Base-by-base conservation (phyloP, 2,329 filamentous ascomycete genomes). In the Phialophora tarda region DNA sequence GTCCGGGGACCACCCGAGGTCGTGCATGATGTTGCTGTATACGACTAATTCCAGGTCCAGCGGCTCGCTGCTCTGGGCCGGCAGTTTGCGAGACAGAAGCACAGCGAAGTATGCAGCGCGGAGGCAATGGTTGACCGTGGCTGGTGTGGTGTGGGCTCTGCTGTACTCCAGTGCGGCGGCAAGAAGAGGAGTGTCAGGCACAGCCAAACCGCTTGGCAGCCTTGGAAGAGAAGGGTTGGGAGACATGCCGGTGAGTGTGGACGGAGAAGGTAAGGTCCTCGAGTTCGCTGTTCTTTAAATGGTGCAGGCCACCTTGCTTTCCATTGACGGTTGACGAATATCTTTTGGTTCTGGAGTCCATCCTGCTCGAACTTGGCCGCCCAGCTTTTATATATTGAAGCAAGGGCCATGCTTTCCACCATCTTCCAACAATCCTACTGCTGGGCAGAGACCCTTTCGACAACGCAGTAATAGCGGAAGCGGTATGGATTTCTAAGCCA, bases 1-100 rank as follows among this genome's bases (percentile, higher is more conserved):
- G 1, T 73, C 77, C 10, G 69, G 72, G 58, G 78, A 77, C 80
- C 78, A 82, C 10, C 80, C 74, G 28, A 75, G 64, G 57, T 75
- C 74, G 56, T 75, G 74, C 50, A 73, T 59, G 41, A 69, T 32
- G 51, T 50, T 60, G 12, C 66, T 60, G 17, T 67, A 54, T 3
- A 64, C 57, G 14, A 71, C 50, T 12, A 61, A 28, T 23, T 71
- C 69, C 5, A 79, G 73, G 59, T 71, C 67, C 4, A 82, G 71
- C 23, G 60, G 14, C 26, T 23, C 56, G 7, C 66, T 50, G 4
- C 5, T 12, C 48, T 24, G 14, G 11, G 62, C 65, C 8, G 68
- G 63, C 23, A 69, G 53, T 26, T 71, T 67, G 59, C 63, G 62
- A 5, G 78, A 77, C 1, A 80, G 79, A 11, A 78, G 79, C 28